A percentile compares a stretch with the other conserved stretches of the same genome.
Conservation (phyloP, 768 basidiomycete species). For the Strobilomyces echinocephalus region DNA sequence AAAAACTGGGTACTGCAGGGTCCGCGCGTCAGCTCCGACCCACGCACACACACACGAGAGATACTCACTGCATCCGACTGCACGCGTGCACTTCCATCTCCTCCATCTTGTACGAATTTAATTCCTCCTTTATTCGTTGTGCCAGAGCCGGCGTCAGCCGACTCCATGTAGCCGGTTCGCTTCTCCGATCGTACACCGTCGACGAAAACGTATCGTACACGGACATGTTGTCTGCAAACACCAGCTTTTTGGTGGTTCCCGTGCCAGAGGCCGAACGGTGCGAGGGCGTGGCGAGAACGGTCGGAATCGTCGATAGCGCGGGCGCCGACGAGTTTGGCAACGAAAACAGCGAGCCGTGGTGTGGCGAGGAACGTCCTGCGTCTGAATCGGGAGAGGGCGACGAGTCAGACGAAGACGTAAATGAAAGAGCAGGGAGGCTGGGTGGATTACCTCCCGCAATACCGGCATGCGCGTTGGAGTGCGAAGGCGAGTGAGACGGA, state of each 20-base stretch:
- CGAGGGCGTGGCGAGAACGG: slow-evolving; percentile 48
- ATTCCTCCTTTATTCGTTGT: slow-evolving; percentile 95
- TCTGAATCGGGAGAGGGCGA: slow-evolving; percentile 35
- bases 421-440: slow-evolving; percentile 55
- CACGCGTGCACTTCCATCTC: slow-evolving; percentile 98
- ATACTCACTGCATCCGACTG: slow-evolving; percentile 81
- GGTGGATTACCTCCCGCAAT: slow-evolving; percentile 27
- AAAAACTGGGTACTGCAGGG: slow-evolving; percentile 76
- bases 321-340: slow-evolving; percentile 91
- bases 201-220: slow-evolving; percentile 97
- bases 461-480: slow-evolving; percentile 22
- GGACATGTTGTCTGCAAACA: slow-evolving; percentile 88
- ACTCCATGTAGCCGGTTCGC: slow-evolving; percentile 97
- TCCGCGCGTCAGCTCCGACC: not conserved
- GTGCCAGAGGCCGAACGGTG: slow-evolving; percentile 73
- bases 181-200: slow-evolving; percentile 87
- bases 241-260: slow-evolving; percentile 69
- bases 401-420: slow-evolving; percentile 39
- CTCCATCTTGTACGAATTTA: slow-evolving; percentile 99
- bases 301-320: slow-evolving; percentile 57
- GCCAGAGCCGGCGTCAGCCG: slow-evolving; percentile 90
- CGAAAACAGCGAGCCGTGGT: slow-evolving; percentile 54
- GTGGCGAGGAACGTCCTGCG: slow-evolving; percentile 32
- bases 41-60: not conserved
- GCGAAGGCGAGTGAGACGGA: slow-evolving; percentile 48